Percentiles rank a stretch among this genome's conserved stretches.
These are phyloP conservation scores for Thielaviopsis ethacetica DNA, from an alignment of 2,329 filamentous ascomycete genomes.

Conservation along the genomic window DNA sequence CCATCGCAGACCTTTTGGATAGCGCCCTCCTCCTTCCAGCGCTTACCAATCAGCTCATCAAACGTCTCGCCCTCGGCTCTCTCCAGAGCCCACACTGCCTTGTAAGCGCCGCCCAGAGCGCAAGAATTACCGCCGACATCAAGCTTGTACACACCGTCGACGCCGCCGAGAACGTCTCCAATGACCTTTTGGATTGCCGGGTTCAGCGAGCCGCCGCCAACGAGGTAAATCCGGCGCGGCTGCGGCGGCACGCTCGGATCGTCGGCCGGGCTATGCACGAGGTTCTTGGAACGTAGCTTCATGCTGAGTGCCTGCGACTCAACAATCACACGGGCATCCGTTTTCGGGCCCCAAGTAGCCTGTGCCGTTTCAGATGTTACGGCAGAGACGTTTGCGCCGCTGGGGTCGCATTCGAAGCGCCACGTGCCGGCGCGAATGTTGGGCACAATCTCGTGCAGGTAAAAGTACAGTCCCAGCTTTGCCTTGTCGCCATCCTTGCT, in stretches of 20 bases:
- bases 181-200: constrained; percentile 72
- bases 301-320: constrained; percentile 92
- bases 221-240: constrained; percentile 79
- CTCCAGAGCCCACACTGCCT: constrained; percentile 85
- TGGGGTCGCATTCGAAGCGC: constrained; percentile 51
- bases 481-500: constrained; percentile 37
- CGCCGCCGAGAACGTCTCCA: constrained; percentile 75
- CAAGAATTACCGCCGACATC: constrained; percentile 94
- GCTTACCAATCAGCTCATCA: constrained; percentile 65
- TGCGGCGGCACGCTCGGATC: constrained; percentile 50
- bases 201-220: constrained; percentile 83
- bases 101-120: constrained; percentile 85
- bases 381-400: constrained; percentile 33
- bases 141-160: constrained; percentile 80
- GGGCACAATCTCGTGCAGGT: constrained; percentile 86
- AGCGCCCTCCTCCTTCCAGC: constrained; percentile 76
- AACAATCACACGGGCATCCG: constrained; percentile 74
- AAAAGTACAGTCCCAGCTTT: constrained; percentile 88
- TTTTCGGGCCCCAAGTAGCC: constrained; percentile 31
- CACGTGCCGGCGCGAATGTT: constrained; percentile 76
- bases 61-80: constrained; percentile 54
- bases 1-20: constrained; percentile 71
- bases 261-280: constrained; percentile 43
- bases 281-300: constrained; percentile 63
- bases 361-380: constrained; percentile 18